Base-by-base conservation (phyloP, 345 rosid genomes). In the Brassica nigra region DNA sequence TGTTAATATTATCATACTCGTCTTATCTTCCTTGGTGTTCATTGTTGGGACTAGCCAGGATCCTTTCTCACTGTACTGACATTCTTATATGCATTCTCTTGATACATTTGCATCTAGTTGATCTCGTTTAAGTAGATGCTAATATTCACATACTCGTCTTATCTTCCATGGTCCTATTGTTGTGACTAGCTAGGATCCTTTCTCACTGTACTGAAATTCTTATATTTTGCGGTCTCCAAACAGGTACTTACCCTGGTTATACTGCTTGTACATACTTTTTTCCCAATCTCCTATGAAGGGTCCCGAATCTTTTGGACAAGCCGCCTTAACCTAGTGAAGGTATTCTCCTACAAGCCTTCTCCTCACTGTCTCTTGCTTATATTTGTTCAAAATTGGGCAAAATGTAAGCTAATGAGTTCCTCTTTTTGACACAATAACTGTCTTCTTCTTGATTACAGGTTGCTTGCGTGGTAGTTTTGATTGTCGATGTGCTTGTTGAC, bases 231-330 rank as follows among this genome's bases (percentile, higher is more conserved):
- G 5, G 2, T 81, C 70, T 76, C 5, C 1, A 61, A 16, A 71
- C 49, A 81, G 84, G 84, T 81, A 34, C n/a, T 88, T 61, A 91
- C 98, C 44, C 83, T 95, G 47, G 31, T 81, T 63, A 71, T 95
- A 83, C 86, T 95, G 14, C n/a, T 78, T 20, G 79, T 84, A 47
- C 94, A 91, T 83, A 84, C 88, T 23, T 87, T 91, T 83, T 89
- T 84, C 49, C 97, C 99, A 4, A 82, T 95, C 73, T 83, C 83
- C 44, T 95, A 86, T 79, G 99, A 91, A 87, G 99, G 99, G 36
- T 79, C 76, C 9, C 77, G 44, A 2, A 85, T 95, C 75, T 95
- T 80, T 73, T 88, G 91, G 92, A 87, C 73, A 70, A 86, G 81
- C 77, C 86, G 87, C 75, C 76, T 87, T 64, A 90, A 84, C 78